A percentile compares a stretch with the other conserved stretches of the same genome.
Evolutionary conservation across 2,329 filamentous ascomycete species (phyloP).

Genomic region (Ophiostoma ulmi): DNA sequence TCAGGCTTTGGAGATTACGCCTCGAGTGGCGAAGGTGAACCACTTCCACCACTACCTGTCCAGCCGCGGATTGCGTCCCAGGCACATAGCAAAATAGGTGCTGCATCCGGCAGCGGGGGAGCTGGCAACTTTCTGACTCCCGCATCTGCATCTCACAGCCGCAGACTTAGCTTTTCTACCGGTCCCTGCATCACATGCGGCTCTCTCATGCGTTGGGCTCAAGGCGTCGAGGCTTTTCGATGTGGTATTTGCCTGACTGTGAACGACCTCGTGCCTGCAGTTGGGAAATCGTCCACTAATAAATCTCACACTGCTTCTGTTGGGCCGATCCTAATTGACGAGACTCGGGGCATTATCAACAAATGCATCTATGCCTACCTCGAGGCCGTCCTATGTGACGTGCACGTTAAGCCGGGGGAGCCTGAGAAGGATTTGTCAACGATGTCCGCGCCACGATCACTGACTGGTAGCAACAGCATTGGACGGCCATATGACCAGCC

Average conservation of each 20-base stretch:
- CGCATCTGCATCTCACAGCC: conserved; percentile 34
- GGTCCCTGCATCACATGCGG: conserved; percentile 84
- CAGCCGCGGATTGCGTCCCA: not conserved
- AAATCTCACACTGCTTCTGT: conserved; percentile 10
- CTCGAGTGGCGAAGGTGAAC: conserved; percentile 44
- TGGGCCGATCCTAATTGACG: conserved; percentile 51
- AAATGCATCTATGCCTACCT: conserved; percentile 40
- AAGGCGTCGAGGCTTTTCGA: conserved; percentile 65
- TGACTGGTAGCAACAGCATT: not conserved
- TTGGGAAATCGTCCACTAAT: conserved; percentile 11
- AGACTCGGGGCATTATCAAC: conserved; percentile 49
- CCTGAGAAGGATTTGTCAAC: not conserved
- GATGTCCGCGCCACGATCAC: not conserved
- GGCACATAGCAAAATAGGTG: not conserved
- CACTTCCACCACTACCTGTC: conserved; percentile 23
- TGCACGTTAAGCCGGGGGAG: conserved; percentile 1
- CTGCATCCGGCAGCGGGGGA: not conserved
- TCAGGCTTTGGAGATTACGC: conserved; percentile 34
- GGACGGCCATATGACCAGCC: not conserved
- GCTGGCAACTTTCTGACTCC: conserved; percentile 28
- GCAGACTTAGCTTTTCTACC: conserved; percentile 55
- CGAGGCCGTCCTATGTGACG: conserved; percentile 19
- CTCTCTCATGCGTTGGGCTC: conserved; percentile 73
- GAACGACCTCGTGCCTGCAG: conserved; percentile 62
- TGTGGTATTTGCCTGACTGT: conserved; percentile 81